Evolutionary conservation across 192 early-diverging fungal genomes (phyloP).

Genomic region (Dissophora ornata): DNA sequence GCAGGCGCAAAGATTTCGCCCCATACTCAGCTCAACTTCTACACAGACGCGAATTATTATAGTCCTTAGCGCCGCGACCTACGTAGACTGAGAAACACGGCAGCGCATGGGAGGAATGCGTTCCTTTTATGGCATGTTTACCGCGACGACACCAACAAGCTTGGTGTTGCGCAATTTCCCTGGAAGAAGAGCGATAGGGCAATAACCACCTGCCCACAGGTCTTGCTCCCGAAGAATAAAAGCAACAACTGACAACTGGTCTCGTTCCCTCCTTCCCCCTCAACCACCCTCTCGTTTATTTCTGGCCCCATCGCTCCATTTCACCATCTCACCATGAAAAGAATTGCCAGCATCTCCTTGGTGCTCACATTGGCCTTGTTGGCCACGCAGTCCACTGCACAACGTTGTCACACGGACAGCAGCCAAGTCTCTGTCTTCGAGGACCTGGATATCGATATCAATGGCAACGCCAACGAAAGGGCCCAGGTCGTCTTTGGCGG

Average conservation of each 20-base stretch:
- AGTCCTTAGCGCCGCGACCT: too few relatives aligned
- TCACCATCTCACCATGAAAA: conserved; percentile 17
- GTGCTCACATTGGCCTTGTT: conserved; percentile 31
- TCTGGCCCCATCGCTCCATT: not conserved
- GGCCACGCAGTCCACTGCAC: conserved; percentile 15
- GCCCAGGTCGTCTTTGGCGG: conserved; percentile 32
- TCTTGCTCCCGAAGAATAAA: too few relatives aligned
- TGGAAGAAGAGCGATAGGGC: not conserved
- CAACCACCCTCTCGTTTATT: not conserved
- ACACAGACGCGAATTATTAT: too few relatives aligned
- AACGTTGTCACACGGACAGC: conserved; percentile 2
- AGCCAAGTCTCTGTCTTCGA: not conserved
- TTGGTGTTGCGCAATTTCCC: conserved; percentile 7
- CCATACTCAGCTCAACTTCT: too few relatives aligned
- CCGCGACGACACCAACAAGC: not conserved
- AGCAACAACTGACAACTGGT: too few relatives aligned
- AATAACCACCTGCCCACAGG: not conserved
- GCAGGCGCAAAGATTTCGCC: too few relatives aligned
- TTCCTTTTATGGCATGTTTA: conserved; percentile 10
- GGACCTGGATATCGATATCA: not conserved
- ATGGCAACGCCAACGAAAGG: not conserved
- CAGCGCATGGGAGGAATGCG: not conserved
- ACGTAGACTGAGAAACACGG: too few relatives aligned
- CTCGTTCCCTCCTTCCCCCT: not conserved
- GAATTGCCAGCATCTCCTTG: conserved; percentile 28